phyloP scores from a whole-genome alignment of 257 asterid species.

The Schizonepeta tenuifolia region DNA sequence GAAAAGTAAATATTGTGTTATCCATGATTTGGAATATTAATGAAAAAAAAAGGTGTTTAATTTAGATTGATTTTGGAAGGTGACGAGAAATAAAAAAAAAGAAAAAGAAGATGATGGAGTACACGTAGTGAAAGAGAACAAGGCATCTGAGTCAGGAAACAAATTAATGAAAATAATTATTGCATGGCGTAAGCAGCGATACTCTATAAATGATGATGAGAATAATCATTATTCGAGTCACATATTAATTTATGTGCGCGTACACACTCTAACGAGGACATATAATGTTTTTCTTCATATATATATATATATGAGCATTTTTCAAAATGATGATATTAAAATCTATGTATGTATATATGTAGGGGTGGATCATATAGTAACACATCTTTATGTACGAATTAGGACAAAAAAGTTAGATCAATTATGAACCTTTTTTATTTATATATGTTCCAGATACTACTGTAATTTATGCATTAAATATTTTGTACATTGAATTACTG shows the following conservation, averaged over 20 bases:
- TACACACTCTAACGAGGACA: not conserved
- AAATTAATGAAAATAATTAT: constrained; percentile 29
- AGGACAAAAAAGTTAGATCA: no score
- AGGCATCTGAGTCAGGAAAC: constrained; percentile 58
- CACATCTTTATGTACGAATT: no score
- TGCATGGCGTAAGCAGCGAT: constrained; percentile 44
- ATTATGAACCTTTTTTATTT: no score
- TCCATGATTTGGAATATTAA: constrained; percentile 26
- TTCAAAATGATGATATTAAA: no score
- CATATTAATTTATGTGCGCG: not conserved
- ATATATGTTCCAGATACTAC: no score
- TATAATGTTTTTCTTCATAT: no score
- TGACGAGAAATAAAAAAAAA: constrained; percentile 40
- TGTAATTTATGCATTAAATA: no score
- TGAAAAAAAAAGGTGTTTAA: not conserved
- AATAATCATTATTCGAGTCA: constrained; percentile 17
- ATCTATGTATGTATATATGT: no score
- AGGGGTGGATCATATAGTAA: no score
- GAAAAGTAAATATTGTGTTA: constrained; percentile 33
- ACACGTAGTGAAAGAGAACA: constrained; percentile 44
- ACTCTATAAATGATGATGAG: constrained; percentile 12
- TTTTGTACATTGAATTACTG: no score
- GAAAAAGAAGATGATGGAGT: constrained; percentile 39
- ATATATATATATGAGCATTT: no score
- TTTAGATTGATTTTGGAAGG: constrained; percentile 39